Evolutionary conservation across 768 basidiomycete species (phyloP), one percentile per base, ranked within the genome.

Genomic region (Gautieria morchelliformis): DNA sequence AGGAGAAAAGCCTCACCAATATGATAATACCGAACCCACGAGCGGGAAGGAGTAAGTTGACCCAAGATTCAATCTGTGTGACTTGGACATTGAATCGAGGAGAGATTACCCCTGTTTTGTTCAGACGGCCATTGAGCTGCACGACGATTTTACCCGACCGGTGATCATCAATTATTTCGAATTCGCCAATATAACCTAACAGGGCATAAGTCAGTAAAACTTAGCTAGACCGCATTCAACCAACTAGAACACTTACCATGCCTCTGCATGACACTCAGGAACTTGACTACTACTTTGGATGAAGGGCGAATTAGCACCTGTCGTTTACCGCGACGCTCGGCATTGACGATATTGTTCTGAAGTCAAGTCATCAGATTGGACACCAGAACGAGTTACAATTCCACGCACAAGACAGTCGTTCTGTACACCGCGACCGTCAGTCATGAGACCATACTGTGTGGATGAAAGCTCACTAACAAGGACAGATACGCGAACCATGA

Each of bases 81-180:
- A 89, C 86, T 70, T 93, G 89, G 65, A 98, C 83, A 75, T 98
- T 97, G 83, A 91, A 98, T 55, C 96, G 89, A 45, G 95, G 94
- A n/a, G 94, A 97, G 75, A 97, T 97, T 69, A 99, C 95, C 65
- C 95, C 96, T n/a, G 87, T 88, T 78, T 99, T 99, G 82, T 99
- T 99, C 66, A 99, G 82, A 60, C 93, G 89, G 47, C 96, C 96
- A 68, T 96, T 99, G 58, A 99, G 85, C 75, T 99, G 94, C 66
- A 98, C 82, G 67, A 99, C 94, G 63, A 99, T 92, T 77, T 98
- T 99, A 67, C 93, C 93, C 7, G 92, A 85, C 60, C 95, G 93
- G 74, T 98, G 96, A 77, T 99, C 96, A 67, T 99, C 96, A 70
- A 97, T 87, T 74, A 96, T 90, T 72, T 96, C 94, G 68, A 96